Evolutionary conservation across 441 rosid genomes (phyloP).

Genomic region (Biscutella laevigata): DNA sequence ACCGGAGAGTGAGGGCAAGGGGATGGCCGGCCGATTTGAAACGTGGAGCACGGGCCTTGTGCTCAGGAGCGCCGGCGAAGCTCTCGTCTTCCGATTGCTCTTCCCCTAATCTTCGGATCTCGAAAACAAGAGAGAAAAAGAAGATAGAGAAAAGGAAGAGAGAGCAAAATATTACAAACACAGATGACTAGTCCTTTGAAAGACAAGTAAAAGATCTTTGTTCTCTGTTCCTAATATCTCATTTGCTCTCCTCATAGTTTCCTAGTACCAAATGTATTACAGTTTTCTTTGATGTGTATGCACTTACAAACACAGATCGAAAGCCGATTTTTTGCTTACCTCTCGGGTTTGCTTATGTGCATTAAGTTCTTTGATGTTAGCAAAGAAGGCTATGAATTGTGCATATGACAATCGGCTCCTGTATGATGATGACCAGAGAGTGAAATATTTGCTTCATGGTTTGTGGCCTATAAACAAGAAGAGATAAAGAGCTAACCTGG

Average conservation of each 20-base stretch:
- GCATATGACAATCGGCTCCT: constrained; percentile 76
- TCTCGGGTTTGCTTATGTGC: constrained; percentile 75
- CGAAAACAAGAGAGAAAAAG: too few species aligned
- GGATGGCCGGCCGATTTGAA: too few species aligned
- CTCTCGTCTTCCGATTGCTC: too few species aligned
- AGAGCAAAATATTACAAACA: too few species aligned
- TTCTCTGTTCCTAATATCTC: constrained; percentile 67
- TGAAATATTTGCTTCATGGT: not conserved
- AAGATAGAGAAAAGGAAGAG: too few species aligned
- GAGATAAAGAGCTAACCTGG: constrained; percentile 46
- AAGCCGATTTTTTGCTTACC: constrained; percentile 27
- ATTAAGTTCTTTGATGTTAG: constrained; percentile 71
- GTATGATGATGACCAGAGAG: constrained; percentile 16
- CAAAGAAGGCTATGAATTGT: constrained; percentile 76
- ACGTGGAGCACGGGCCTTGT: too few species aligned
- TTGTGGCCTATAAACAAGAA: too few species aligned
- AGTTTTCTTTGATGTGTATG: not conserved
- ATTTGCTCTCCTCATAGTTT: constrained; percentile 65
- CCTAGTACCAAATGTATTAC: constrained; percentile 33
- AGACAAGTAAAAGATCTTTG: constrained; percentile 60
- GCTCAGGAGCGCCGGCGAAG: too few species aligned
- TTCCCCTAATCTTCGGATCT: too few species aligned
- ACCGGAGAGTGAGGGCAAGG: too few species aligned
- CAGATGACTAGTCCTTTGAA: constrained; percentile 67
- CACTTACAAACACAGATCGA: constrained; percentile 35